Base-by-base conservation (phyloP, 768 basidiomycete species). In the Glaciozyma martinii region DNA sequence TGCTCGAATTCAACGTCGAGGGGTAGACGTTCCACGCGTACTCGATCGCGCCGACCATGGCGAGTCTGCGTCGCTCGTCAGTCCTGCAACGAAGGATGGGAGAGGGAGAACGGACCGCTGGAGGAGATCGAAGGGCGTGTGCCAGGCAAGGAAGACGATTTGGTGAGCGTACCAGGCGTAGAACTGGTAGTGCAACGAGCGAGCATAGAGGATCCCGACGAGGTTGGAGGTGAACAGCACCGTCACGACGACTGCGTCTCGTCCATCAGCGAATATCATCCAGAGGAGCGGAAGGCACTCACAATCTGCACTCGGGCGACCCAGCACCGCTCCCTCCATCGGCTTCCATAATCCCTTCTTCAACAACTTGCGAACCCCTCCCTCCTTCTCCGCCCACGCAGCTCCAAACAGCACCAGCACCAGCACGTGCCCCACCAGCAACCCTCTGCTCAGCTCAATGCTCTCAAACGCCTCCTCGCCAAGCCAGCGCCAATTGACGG, bases 101-200 rank as follows among this genome's bases (percentile, higher is more conserved):
- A 42, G 43, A 47, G 27, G 23, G 23, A 59, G 25, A 61, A 60
- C 53, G 56, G 54, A 52, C 66, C 43, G 50, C 21, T 66, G 32
- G 60, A 71, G 60, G 30, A 57, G 25, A 44, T 32, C 57, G 23
- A 58, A 67, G 57, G 47, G 65, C 54, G 77, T 19, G 49, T 62
- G 82, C 66, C 73, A 88, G 89, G 83, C 79, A 33, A 98, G 76
- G 74, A 93, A 86, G 1, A 94, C 90, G 42, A 94, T 76, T 72
- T 93, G 90, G 62, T 89, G 86, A 15, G 87, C 89, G 75, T 97
- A 97, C 95, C 95, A 99, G 8, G 89, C 86, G 76, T 95, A 95
- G 77, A 99, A 99, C 71, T 99, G 95, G 75, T 97, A 97, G 75
- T 99, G 95, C 52, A 99, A 78, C 15, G 94, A 97, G 25, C 95